Percentiles rank a stretch among this genome's conserved stretches.
These are phyloP conservation scores for Gonium pectorale DNA, from an alignment of 139 green algal genomes.

Conservation along the genomic window DNA sequence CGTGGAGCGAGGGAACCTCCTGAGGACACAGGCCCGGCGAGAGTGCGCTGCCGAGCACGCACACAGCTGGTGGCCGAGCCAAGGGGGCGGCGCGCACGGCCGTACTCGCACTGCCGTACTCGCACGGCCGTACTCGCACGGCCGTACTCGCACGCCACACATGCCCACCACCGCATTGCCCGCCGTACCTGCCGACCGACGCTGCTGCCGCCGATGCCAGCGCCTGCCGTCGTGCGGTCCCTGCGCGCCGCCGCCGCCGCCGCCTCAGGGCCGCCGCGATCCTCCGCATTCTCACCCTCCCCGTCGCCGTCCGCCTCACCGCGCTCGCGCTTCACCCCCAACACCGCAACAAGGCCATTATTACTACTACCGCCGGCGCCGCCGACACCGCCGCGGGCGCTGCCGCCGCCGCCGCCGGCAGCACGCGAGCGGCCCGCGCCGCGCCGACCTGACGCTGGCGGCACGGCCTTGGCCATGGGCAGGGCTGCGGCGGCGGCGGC, in stretches of 20 bases:
- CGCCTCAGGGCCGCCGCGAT: too few species aligned
- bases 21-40: too few species aligned
- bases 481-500: background rate
- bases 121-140: too few species aligned
- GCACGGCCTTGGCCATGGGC: too few species aligned
- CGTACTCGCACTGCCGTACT: too few species aligned
- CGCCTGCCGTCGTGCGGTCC: background rate
- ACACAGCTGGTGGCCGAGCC: too few species aligned
- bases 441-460: background rate
- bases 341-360: background rate
- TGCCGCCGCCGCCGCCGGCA: background rate
- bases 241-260: background rate
- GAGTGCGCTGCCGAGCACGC: too few species aligned
- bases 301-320: background rate
- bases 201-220: too few species aligned
- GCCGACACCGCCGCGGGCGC: background rate
- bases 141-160: background rate
- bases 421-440: background rate
- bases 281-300: background rate
- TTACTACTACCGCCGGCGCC: too few species aligned
- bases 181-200: too few species aligned
- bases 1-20: too few species aligned
- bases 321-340: slow-evolving; percentile 18
- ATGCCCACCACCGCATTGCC: slow-evolving; percentile 5
- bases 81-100: too few species aligned